Conservation (phyloP, 2,329 filamentous ascomycete genomes). For the Aspergillus novofumigatus region DNA sequence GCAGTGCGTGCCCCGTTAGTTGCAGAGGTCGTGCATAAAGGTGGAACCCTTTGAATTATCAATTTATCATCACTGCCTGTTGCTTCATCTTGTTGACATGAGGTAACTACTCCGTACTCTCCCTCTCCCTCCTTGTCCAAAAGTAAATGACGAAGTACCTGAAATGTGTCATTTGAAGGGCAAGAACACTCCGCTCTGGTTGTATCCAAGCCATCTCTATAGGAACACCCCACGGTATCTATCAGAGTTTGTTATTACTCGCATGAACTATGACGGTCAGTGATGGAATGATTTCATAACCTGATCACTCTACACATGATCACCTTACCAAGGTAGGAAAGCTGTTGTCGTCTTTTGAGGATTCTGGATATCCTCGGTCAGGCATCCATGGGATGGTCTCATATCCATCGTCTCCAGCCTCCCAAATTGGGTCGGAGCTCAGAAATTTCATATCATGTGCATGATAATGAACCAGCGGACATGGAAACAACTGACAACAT, state of each 20-base stretch:
- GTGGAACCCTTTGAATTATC: background rate
- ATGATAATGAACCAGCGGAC: background rate
- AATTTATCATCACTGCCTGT: background rate
- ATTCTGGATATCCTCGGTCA: background rate
- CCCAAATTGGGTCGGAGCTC: background rate
- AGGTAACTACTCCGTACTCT: background rate
- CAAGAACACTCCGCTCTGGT: background rate
- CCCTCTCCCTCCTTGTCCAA: background rate
- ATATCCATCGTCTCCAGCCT: background rate
- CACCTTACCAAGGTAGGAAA: background rate
- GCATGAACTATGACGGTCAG: background rate
- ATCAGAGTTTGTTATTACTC: background rate
- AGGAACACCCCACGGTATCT: background rate
- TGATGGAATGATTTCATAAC: background rate
- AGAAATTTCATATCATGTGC: background rate
- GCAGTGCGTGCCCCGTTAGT: background rate
- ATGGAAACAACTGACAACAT: background rate
- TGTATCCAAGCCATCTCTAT: background rate
- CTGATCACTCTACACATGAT: background rate
- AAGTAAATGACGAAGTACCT: background rate
- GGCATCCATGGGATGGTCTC: background rate
- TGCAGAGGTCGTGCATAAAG: background rate
- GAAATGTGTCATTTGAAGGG: background rate
- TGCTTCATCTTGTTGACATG: background rate
- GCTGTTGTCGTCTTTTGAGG: background rate